Base-by-base conservation (phyloP, 2,329 filamentous ascomycete genomes). In the Xylariales sp. region DNA sequence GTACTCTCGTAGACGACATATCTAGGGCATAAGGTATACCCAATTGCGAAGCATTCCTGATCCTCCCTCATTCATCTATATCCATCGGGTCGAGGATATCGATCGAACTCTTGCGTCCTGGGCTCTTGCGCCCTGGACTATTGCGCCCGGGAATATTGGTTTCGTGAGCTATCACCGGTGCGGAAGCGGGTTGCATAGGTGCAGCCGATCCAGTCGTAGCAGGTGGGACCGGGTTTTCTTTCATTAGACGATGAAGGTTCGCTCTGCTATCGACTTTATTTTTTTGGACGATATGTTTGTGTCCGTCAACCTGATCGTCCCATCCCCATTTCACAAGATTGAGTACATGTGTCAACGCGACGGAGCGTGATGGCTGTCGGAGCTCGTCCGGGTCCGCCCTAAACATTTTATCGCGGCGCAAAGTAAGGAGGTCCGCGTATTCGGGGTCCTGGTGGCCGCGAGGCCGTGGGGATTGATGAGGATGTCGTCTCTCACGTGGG, bases 351-450 rank as follows among this genome's bases (percentile, higher is more conserved):
- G 65, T 71, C 64, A 73, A 55, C 1, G 73, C 71, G 3, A 48
- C 64, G 34, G 70, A 62, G 55, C 75, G 74, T 16, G 75, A 74
- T 58, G 73, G 36, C 54, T 69, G 67, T 32, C 65, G 61, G 5
- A 23, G 36, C 30, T 59, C 65, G 56, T 63, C 64, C 10, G 62
- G 57, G 6, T 43, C 52, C 52, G 34, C 34, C 45, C 12, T 69
- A 23, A 58, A 69, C 69, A 48, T 73, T 30, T 32, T 73, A 43
- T 57, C 34, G 9, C 46, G 67, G 56, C 55, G 67, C 64, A 65
- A 69, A 3, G 66, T 62, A 3, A 14, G 32, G 2, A 69, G 63
- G 16, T 67, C 64, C 32, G 54, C n/a, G 36, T 69, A 65, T 48
- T 69, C 66, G 16, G 63, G 68, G 52, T 71, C 72, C 56, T 58